Evolutionary conservation across 2,329 filamentous ascomycete genomes (phyloP).

Genomic region (Pleoardoris graminearum): DNA sequence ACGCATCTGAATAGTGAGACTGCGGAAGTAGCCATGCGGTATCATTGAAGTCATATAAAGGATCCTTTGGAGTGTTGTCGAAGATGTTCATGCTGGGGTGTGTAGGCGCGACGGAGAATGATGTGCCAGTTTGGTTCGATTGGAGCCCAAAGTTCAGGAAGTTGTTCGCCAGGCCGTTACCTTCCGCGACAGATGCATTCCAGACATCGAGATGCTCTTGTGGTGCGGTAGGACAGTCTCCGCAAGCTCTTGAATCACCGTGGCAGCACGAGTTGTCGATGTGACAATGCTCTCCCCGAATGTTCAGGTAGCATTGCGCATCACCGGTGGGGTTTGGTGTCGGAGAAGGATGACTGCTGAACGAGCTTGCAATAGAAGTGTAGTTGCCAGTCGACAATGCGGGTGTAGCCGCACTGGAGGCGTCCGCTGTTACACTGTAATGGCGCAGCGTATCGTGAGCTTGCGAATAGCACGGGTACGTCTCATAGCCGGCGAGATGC

Average conservation of each 20-base stretch:
- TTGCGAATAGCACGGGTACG: constrained; percentile 37
- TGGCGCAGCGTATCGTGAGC: constrained; percentile 23
- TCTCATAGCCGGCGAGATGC: constrained; percentile 30
- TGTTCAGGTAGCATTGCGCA: constrained; percentile 33
- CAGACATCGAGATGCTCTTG: constrained; percentile 31
- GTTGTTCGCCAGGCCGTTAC: constrained; percentile 31
- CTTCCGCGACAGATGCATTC: constrained; percentile 31
- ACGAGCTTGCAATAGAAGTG: constrained; percentile 36
- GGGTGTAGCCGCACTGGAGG: constrained; percentile 35
- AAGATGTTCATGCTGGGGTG: constrained; percentile 18
- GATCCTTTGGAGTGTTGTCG: constrained; percentile 18
- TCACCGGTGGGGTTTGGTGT: constrained; percentile 18
- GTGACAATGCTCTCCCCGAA: constrained; percentile 41
- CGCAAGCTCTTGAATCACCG: constrained; percentile 32
- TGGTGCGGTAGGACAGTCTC: constrained; percentile 31
- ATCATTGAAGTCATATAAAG: constrained; percentile 27
- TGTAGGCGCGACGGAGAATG: constrained; percentile 21
- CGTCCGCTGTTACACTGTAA: constrained; percentile 21
- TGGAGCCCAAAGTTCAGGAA: constrained; percentile 34
- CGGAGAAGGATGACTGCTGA: constrained; percentile 34
- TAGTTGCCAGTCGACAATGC: constrained; percentile 38
- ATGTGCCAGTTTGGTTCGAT: constrained; percentile 23
- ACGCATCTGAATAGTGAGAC: constrained; percentile 24
- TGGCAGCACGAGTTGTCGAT: constrained; percentile 43
- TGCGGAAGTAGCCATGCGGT: constrained; percentile 36